phyloP scores from a whole-genome alignment of 768 basidiomycete species.

The Boletus edulis region DNA sequence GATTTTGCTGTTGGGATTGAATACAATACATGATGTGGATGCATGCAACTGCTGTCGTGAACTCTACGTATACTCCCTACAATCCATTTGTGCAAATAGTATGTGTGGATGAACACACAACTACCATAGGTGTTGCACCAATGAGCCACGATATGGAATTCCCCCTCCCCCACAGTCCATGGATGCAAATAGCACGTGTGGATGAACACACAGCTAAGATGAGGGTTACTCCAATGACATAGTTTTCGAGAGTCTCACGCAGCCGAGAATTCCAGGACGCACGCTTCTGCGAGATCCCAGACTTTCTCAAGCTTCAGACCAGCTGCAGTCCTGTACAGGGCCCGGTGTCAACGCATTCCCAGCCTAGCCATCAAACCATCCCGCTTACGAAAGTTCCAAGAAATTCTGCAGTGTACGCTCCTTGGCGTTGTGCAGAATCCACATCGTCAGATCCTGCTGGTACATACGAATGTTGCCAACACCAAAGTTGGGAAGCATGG shows the following conservation, averaged over 20 bases:
- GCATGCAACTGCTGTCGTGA: not conserved
- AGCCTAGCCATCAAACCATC: not conserved
- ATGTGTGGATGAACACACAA: slow-evolving; percentile 19
- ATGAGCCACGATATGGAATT: not conserved
- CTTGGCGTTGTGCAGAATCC: slow-evolving; percentile 29
- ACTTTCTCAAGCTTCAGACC: slow-evolving; percentile 31
- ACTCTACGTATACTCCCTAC: not conserved
- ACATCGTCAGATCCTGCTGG: slow-evolving; percentile 32
- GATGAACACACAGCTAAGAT: no score
- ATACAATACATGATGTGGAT: not conserved
- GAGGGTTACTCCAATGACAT: no score
- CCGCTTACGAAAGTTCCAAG: slow-evolving; percentile 28
- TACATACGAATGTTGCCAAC: slow-evolving; percentile 29
- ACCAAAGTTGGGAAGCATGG: slow-evolving; percentile 34
- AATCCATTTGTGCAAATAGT: not conserved
- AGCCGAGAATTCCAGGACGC: slow-evolving; percentile 24
- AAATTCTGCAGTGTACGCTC: slow-evolving; percentile 32
- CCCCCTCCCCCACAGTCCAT: no score
- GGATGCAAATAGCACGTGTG: no score
- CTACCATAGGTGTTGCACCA: not conserved
- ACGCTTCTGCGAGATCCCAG: slow-evolving; percentile 30
- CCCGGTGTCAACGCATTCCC: slow-evolving; percentile 1
- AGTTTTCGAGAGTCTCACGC: slow-evolving; percentile 9
- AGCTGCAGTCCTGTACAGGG: slow-evolving; percentile 15
- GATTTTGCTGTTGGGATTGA: not conserved